Conservation (phyloP, 192 early-diverging fungal genomes). For the Lobosporangium transversale region DNA sequence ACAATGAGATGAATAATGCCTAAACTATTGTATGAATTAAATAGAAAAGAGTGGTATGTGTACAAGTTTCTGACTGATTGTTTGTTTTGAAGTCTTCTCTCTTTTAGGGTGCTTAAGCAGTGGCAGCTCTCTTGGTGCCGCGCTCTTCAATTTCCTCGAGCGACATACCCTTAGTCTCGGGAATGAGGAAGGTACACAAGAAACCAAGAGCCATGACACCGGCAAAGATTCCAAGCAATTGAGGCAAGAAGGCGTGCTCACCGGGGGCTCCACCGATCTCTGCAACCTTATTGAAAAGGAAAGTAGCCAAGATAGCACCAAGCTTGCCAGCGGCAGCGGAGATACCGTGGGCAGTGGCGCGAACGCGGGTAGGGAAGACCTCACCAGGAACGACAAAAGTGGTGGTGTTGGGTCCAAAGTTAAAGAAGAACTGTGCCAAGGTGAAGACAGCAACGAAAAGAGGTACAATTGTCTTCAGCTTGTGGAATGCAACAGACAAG, state of each 20-base stretch:
- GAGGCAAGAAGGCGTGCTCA: slow-evolving; percentile 61
- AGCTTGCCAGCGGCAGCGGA: slow-evolving; percentile 81
- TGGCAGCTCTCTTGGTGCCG: slow-evolving; percentile 6
- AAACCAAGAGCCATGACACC: slow-evolving; percentile 65
- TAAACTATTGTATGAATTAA: slow-evolving; percentile 8
- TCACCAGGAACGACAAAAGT: slow-evolving; percentile 84
- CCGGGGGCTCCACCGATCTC: slow-evolving; percentile 56
- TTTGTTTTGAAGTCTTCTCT: background rate
- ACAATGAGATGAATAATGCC: too few species aligned
- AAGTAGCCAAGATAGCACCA: slow-evolving; percentile 75
- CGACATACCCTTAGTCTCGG: slow-evolving; percentile 77
- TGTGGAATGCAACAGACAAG: slow-evolving; percentile 74
- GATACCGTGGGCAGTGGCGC: slow-evolving; percentile 83
- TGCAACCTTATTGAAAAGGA: slow-evolving; percentile 65
- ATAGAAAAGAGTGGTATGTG: slow-evolving; percentile 6
- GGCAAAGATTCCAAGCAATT: slow-evolving; percentile 66
- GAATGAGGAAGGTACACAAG: slow-evolving; percentile 70
- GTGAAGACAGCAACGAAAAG: slow-evolving; percentile 68
- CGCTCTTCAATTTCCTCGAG: slow-evolving; percentile 75
- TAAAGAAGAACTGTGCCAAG: slow-evolving; percentile 72
- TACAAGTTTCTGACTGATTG: slow-evolving; percentile 12
- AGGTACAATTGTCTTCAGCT: slow-evolving; percentile 62
- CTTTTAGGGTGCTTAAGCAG: background rate
- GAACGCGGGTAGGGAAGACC: slow-evolving; percentile 79
- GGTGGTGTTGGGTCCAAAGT: slow-evolving; percentile 85